Base-by-base conservation (phyloP, 1,284 basidiomycete genomes). In the Leccinum angustisporum region DNA sequence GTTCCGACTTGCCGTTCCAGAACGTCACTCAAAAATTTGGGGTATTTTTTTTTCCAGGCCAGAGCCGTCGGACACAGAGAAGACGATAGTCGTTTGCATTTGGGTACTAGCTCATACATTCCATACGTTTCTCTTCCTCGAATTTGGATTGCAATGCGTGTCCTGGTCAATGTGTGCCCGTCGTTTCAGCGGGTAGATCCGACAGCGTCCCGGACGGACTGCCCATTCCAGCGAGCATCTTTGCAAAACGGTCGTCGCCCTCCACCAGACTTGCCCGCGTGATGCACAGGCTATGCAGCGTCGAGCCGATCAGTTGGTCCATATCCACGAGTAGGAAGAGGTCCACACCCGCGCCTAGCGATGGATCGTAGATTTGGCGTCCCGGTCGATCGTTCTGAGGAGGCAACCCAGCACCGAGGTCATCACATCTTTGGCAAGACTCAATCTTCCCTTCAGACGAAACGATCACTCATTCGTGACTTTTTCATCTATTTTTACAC, bases 21-120 rank as follows among this genome's bases (percentile, higher is more conserved):
- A 1, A 11, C 6, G 36, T 50, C 13, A 16, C 53, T 63, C n/a
- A 58, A 25, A 46, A 6, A 43, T 10, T 34, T 11, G 11, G 10
- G 8, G 6, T 1, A 25, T 50, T 51, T 27, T 53, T 13, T 56
- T 31, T 55, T 58, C 10, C 27, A 75, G 72, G 70, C 9, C 68
- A 73, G 60, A 75, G 75, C 66, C 72, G 71, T 53, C 67, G 75
- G 54, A 61, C 72, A 21, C 72, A 72, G 54, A 62, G 72, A 59
- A 67, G 63, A 63, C 71, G 70, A 33, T 72, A 67, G 56, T 25
- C 21, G 46, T 25, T 25, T 25, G 25, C 25, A 25, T 25, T 13
- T 25, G 43, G 43, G 18, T 21, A 46, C 16, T 5, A 5, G 5
- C 43, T 21, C 11, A 18, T 48, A 48, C 6, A 48, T 48, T 48